Base-by-base conservation (phyloP, 2,329 filamentous ascomycete genomes). In the Alternaria burnsii region DNA sequence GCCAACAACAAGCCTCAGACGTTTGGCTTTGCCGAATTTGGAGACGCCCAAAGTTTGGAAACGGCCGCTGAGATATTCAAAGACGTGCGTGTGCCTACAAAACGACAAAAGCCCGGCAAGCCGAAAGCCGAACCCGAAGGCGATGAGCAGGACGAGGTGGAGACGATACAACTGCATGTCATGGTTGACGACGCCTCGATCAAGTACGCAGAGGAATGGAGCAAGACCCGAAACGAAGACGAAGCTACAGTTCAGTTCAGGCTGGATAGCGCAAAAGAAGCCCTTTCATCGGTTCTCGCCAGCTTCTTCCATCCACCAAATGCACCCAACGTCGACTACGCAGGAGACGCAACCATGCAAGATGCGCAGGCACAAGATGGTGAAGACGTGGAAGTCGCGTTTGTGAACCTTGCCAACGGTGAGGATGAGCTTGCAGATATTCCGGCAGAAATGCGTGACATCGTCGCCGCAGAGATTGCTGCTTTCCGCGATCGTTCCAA, bases 401-500 rank as follows among this genome's bases (percentile, higher is more conserved):
- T 94, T 59, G 97, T 98, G 60, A 90, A 93, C 4, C 85, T 97
- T 32, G 87, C 71, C 16, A 71, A 77, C 11, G 74, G 91, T 53
- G 95, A 99, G 65, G 96, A 99, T 73, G 95, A 99, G 74, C 84
- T 99, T 44, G 90, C 94, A 20, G 95, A 99, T 72, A 97, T 99
- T 48, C 95, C 95, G 0, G 90, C 92, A 1, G 95, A 98, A 76
- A 96, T 97, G 93, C 89, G 95, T 24, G 95, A 97, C 76, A 94
- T 93, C 0, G 95, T 99, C 16, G 92, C 95, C 0, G 90, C 90
- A 58, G 96, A 99, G 77, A 99, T 99, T 71, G 89, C 93, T 0
- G 92, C 94, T 0, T 99, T 99, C 82, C 87, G 95, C 66, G 95
- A 99, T 68, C 87, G 94, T 20, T 97, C 94, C 69, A 97, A 89